Percentiles rank a stretch among this genome's conserved stretches.
phyloP scores from a whole-genome alignment of 805 yeast species.

The Wickerhamiella alocasiicola region DNA sequence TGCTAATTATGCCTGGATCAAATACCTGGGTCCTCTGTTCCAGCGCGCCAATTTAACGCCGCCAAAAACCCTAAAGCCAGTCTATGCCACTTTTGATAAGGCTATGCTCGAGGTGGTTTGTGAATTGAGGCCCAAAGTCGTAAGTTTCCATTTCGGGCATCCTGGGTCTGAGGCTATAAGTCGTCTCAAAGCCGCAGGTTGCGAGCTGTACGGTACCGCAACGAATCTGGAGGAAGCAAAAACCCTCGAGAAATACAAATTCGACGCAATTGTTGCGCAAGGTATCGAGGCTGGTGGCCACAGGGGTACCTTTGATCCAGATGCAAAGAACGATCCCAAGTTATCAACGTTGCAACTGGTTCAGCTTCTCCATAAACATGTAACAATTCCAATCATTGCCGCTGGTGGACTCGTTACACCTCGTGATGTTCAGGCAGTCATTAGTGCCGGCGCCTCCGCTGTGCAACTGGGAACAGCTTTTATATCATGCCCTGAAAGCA shows the following conservation, averaged over 20 bases:
- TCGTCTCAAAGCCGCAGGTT: constrained; percentile 29
- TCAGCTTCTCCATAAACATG: constrained; percentile 18
- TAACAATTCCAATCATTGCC: constrained; percentile 28
- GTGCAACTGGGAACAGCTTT: constrained; percentile 48
- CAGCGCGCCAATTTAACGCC: not conserved
- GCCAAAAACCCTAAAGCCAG: constrained; percentile 13
- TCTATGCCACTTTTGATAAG: constrained; percentile 7
- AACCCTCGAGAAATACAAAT: constrained; percentile 24
- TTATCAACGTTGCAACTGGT: constrained; percentile 16
- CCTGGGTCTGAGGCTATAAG: constrained; percentile 29
- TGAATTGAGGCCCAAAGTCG: constrained; percentile 31
- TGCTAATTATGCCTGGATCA: constrained; percentile 1
- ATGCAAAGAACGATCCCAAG: constrained; percentile 28
- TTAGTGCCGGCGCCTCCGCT: constrained; percentile 36
- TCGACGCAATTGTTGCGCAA: constrained; percentile 42
- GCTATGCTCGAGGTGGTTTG: constrained; percentile 18
- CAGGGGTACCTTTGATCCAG: constrained; percentile 36
- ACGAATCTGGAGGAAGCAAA: constrained; percentile 36
- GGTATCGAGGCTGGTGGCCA: constrained; percentile 60
- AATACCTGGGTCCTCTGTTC: constrained; percentile 6
- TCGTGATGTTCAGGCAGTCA: constrained; percentile 24
- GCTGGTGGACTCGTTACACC: constrained; percentile 42
- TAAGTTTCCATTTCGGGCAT: constrained; percentile 44
- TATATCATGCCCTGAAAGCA: constrained; percentile 29
- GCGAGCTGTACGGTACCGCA: constrained; percentile 36